These are phyloP conservation scores for Albatrellus ellisii DNA, from an alignment of 768 basidiomycete genomes.

Conservation along the genomic window DNA sequence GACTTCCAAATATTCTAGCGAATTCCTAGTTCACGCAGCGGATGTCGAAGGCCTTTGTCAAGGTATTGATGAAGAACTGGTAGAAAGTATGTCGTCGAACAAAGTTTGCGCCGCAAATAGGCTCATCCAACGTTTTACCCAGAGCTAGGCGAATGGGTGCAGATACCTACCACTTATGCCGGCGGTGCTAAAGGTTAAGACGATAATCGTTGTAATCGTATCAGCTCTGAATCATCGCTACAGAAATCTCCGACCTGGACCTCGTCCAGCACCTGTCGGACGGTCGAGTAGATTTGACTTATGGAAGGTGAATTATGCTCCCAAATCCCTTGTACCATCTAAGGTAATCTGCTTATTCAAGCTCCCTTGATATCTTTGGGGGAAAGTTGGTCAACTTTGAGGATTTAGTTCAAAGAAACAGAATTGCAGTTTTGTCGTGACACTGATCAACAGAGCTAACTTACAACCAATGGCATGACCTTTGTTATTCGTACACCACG, in stretches of 20 bases:
- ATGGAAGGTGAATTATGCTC: constrained; percentile 44
- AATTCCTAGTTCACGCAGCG: constrained; percentile 94
- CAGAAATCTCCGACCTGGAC: constrained; percentile 71
- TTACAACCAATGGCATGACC: neutral
- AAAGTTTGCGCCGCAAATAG: neutral
- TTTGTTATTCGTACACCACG: neutral
- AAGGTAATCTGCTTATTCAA: constrained; percentile 12
- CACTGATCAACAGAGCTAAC: too few relatives aligned
- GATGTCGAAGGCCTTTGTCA: constrained; percentile 96
- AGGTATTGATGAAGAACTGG: constrained; percentile 88
- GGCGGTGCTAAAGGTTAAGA: constrained; percentile 80
- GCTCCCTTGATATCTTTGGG: constrained; percentile 61
- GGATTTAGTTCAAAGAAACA: constrained; percentile 28
- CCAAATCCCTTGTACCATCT: neutral
- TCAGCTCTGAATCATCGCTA: neutral
- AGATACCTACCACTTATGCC: constrained; percentile 90
- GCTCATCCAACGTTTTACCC: constrained; percentile 8
- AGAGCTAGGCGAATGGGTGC: constrained; percentile 89
- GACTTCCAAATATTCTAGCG: constrained; percentile 31
- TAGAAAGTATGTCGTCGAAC: constrained; percentile 35
- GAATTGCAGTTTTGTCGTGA: neutral
- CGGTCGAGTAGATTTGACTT: constrained; percentile 82
- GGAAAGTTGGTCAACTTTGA: constrained; percentile 49
- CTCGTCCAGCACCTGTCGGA: constrained; percentile 68
- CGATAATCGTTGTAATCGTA: neutral